Base-by-base conservation (phyloP, 805 yeast species). In the Saccharomycopsis fibuligera region DNA sequence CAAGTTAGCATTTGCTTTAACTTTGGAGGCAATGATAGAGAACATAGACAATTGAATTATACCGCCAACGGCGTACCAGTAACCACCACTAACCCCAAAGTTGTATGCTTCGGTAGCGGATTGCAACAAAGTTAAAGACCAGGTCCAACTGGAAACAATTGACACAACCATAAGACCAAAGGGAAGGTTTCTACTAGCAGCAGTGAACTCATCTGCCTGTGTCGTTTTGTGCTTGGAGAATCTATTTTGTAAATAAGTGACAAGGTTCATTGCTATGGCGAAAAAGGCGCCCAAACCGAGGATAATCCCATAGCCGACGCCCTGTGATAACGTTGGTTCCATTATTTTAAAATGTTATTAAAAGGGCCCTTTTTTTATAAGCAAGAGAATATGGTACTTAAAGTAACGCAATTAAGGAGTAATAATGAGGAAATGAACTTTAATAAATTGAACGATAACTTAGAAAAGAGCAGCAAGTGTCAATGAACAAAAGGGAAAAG, bases 291-390 rank as follows among this genome's bases (percentile, higher is more conserved):
- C 96, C n/a, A 89, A 73, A 19, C 96, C 96, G 17, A 86, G 83
- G 22, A 89, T 86, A 46, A 88, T 81, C 19, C 87, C 96, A 59
- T 88, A 88, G 5, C 96, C 96, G 1, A 85, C 88, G 35, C 88
- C 84, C 64, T 86, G 85, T 2, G 86, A 79, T 33, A 81, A 69
- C 5, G 72, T 67, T 47, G 61, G 59, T 54, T 54, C 33, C 41
- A 21, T 29, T 5, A 14, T 39, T 39, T 8, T 8, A 12, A 27
- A 27, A 12, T 27, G 31, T 27, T 27, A 27, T 8, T 27, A 27
- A 27, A 27, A 27, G 8, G 12, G 10, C 8, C 8, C 31, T 27
- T 8, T 27, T 27, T 27, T 27, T 27, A n/a, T n/a, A n/a, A n/a
- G n/a, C n/a, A n/a, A n/a, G n/a, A n/a, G n/a, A n/a, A n/a, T n/a